A percentile compares a stretch with the other conserved stretches of the same genome.
These are phyloP conservation scores for Annona cherimola DNA, from an alignment of 164 flowering plant species.

Conservation along the genomic window DNA sequence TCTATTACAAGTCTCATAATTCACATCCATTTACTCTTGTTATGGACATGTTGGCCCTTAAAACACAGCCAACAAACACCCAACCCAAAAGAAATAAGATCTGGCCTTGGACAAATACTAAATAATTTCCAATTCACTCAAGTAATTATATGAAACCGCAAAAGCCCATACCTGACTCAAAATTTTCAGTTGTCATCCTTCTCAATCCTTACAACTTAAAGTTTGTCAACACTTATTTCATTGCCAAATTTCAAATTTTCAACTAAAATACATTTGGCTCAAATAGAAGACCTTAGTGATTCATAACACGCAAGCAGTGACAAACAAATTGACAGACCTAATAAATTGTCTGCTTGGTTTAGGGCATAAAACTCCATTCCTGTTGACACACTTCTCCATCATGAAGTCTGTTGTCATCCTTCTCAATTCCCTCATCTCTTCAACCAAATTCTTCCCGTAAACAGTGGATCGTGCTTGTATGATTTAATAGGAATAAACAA, in stretches of 20 bases:
- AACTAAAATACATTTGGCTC: neutral
- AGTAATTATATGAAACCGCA: no score
- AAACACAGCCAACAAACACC: neutral
- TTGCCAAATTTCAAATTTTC: neutral
- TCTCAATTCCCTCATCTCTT: slow-evolving; percentile 22
- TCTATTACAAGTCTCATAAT: neutral
- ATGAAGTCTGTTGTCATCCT: slow-evolving; percentile 23
- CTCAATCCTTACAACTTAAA: no score
- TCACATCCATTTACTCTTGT: neutral
- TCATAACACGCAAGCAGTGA: neutral
- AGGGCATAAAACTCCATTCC: slow-evolving; percentile 25
- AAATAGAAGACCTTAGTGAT: neutral
- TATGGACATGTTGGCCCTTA: neutral
- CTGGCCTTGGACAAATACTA: no score
- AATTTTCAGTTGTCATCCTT: no score
- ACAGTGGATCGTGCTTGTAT: slow-evolving; percentile 10
- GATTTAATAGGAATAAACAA: neutral
- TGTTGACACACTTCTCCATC: slow-evolving; percentile 26
- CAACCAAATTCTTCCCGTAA: slow-evolving; percentile 14
- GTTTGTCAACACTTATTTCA: no score
- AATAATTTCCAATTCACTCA: no score
- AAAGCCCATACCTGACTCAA: no score
- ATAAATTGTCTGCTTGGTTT: slow-evolving; percentile 21
- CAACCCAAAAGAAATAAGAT: no score
- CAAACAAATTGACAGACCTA: slow-evolving; percentile 12